Percentiles rank a stretch among this genome's conserved stretches.
These are phyloP conservation scores for Stephanodiscus triporus DNA, from an alignment of 108 stramenopile species.

Conservation along the genomic window DNA sequence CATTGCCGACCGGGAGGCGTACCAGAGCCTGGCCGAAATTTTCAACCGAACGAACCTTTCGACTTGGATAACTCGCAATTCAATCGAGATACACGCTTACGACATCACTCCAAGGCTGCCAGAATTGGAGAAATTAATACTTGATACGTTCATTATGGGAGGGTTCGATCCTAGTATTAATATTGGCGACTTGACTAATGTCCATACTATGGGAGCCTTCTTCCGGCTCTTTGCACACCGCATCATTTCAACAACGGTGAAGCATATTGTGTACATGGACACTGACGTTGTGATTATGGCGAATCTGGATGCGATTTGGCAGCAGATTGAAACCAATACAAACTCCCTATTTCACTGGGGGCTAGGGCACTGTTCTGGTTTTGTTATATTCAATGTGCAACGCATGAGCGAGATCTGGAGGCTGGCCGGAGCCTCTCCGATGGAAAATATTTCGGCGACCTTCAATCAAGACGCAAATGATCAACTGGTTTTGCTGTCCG, in stretches of 20 bases:
- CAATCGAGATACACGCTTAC: conserved; percentile 20
- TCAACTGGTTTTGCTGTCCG: conserved; percentile 22
- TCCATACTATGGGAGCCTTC: conserved; percentile 25
- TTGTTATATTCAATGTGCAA: conserved; percentile 11
- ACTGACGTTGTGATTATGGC: conserved; percentile 33
- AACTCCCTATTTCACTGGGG: conserved; percentile 29
- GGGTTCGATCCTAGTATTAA: too few species aligned
- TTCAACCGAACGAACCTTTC: background rate
- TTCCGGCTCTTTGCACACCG: conserved; percentile 29
- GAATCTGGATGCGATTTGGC: conserved; percentile 12
- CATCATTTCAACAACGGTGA: background rate
- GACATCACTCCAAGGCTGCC: conserved; percentile 10
- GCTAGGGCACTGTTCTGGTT: conserved; percentile 9
- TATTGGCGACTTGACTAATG: too few species aligned
- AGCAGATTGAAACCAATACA: background rate
- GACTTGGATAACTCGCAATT: background rate
- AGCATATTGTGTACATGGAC: conserved; percentile 27
- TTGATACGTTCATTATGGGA: background rate
- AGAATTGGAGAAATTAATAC: background rate
- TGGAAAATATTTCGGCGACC: conserved; percentile 3
- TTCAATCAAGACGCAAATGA: background rate
- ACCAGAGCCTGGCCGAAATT: background rate
- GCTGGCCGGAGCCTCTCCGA: background rate
- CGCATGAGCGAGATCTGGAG: background rate
- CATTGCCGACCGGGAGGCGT: conserved; percentile 29